Evolutionary conservation across 495 filamentous ascomycete species (phyloP).

Genomic region (Penicillium coffeae): DNA sequence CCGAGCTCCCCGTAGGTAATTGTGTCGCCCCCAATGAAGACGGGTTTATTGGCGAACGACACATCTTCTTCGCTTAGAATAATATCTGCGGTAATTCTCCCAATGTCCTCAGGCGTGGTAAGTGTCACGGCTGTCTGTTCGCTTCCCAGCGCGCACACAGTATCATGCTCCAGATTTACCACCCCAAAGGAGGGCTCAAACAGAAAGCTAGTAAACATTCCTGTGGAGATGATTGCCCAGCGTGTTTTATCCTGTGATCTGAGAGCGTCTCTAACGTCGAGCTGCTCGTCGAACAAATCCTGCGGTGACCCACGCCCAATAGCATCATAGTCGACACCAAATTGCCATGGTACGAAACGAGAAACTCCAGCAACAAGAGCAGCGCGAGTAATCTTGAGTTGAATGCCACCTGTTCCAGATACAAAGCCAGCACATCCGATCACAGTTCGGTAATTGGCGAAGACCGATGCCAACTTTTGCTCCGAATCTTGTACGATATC

Average conservation of each 20-base stretch:
- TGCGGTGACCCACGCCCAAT: constrained; percentile 52
- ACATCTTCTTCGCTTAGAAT: constrained; percentile 31
- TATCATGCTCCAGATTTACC: constrained; percentile 31
- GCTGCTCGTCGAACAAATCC: constrained; percentile 60
- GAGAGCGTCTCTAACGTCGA: constrained; percentile 52
- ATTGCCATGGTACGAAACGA: constrained; percentile 62
- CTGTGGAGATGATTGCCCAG: constrained; percentile 59
- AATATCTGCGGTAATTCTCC: constrained; percentile 50
- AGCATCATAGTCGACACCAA: constrained; percentile 60
- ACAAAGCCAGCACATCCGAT: constrained; percentile 55
- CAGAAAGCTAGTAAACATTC: constrained; percentile 63
- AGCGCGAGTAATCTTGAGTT: constrained; percentile 48
- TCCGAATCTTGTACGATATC: constrained; percentile 42
- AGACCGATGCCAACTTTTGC: constrained; percentile 37
- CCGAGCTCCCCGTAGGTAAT: constrained; percentile 50
- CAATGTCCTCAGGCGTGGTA: constrained; percentile 57
- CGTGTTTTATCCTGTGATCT: constrained; percentile 39
- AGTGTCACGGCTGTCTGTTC: constrained; percentile 56
- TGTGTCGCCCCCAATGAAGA: constrained; percentile 58
- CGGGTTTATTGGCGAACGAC: constrained; percentile 12
- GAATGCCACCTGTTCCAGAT: constrained; percentile 47
- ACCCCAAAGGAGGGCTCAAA: constrained; percentile 56
- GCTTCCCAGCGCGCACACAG: constrained; percentile 49
- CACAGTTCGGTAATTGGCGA: constrained; percentile 46
- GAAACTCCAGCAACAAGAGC: constrained; percentile 41